Percentiles rank a stretch among this genome's conserved stretches.
Evolutionary conservation across 2,329 filamentous ascomycete species (phyloP).

Genomic region (Pestalotiopsis sp.): DNA sequence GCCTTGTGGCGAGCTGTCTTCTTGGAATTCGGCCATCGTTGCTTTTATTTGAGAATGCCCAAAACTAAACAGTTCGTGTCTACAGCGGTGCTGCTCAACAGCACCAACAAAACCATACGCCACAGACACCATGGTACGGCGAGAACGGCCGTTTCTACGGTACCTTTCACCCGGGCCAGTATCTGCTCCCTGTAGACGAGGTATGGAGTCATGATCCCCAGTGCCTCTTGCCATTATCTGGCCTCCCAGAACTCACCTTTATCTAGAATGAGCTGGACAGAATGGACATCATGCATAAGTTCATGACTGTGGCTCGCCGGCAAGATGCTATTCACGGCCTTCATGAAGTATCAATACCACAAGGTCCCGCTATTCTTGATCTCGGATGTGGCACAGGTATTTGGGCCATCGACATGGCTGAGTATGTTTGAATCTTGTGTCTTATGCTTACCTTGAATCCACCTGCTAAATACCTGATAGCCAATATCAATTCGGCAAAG

Average conservation of each 20-base stretch:
- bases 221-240: not conserved
- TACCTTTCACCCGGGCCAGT: conserved; percentile 65
- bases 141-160: conserved; percentile 74
- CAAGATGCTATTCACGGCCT: conserved; percentile 29
- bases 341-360: conserved; percentile 32
- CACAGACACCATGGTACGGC: conserved; percentile 36
- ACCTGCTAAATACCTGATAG: conserved; percentile 2
- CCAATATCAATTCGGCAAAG: conserved; percentile 7
- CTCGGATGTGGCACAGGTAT: conserved; percentile 87
- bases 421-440: conserved; percentile 47
- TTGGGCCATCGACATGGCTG: conserved; percentile 85
- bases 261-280: conserved; percentile 69
- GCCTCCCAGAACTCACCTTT: conserved; percentile 18
- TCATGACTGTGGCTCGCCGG: conserved; percentile 66
- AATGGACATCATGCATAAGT: conserved; percentile 79
- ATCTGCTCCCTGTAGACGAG: conserved; percentile 77
- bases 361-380: conserved; percentile 52
- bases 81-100: not conserved
- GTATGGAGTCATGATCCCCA: conserved; percentile 41
- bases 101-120: not conserved
- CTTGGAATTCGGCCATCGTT: too few relatives aligned
- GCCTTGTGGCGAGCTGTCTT: not conserved
- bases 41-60: not conserved
- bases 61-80: not conserved
- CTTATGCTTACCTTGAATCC: not conserved